Conservation (phyloP, 176 grass and related monocot species). For the Ensete ventricosum region DNA sequence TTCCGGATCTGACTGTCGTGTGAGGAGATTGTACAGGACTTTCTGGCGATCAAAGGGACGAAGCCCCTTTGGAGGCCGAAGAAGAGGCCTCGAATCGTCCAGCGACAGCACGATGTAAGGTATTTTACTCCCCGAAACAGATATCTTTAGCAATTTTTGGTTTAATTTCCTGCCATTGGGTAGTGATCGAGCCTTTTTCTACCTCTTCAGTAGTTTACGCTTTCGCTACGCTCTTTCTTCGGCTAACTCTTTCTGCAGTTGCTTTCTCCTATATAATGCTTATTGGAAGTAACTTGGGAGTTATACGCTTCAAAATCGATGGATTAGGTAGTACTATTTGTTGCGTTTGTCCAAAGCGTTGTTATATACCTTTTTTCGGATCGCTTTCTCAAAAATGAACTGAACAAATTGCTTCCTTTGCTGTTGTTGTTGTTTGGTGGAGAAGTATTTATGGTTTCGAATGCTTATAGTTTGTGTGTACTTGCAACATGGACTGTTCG, state of each 20-base stretch:
- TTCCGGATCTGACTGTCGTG: slow-evolving; percentile 39
- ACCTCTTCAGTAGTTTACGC: too few species aligned
- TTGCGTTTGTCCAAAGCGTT: background rate
- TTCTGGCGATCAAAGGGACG: slow-evolving; percentile 28
- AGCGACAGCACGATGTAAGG: slow-evolving; percentile 42
- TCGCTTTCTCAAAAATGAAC: too few species aligned
- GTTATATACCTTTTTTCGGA: too few species aligned
- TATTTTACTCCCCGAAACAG: background rate
- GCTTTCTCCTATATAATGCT: slow-evolving; percentile 40
- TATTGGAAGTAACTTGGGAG: slow-evolving; percentile 29
- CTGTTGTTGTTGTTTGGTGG: too few species aligned
- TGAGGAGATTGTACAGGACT: slow-evolving; percentile 44
- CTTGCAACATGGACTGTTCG: too few species aligned
- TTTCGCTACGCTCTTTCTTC: too few species aligned
- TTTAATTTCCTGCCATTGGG: background rate
- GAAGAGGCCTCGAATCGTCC: slow-evolving; percentile 37
- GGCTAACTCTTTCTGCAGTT: slow-evolving; percentile 14
- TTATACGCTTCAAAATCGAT: slow-evolving; percentile 37
- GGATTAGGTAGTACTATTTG: slow-evolving; percentile 12
- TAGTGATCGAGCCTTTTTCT: background rate
- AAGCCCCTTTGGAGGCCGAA: slow-evolving; percentile 46
- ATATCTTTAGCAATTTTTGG: too few species aligned
- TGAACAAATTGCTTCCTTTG: too few species aligned
- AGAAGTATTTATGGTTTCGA: too few species aligned
- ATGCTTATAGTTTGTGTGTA: too few species aligned